Evolutionary conservation across 345 rosid genomes (phyloP).

Genomic region (Brassica incana): DNA sequence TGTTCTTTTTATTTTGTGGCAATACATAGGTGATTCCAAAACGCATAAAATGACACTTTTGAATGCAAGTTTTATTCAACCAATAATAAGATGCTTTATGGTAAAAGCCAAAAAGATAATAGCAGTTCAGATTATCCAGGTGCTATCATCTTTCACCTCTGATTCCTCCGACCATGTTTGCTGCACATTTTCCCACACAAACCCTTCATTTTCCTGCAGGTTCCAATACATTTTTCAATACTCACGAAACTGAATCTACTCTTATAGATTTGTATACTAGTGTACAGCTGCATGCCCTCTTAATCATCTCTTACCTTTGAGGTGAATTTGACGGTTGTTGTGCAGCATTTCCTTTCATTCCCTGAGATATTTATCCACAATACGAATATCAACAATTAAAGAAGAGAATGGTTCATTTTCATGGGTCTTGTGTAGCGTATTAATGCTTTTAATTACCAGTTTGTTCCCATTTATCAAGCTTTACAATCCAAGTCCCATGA

Average conservation of each 20-base stretch:
- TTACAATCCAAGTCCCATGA: conserved; percentile 64
- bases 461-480: conserved; percentile 75
- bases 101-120: not conserved
- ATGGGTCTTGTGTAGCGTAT: not conserved
- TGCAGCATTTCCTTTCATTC: conserved; percentile 56
- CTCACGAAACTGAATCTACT: conserved; percentile 8
- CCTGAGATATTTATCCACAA: conserved; percentile 45
- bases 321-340: conserved; percentile 51
- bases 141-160: conserved; percentile 44
- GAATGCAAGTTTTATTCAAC: conserved; percentile 13
- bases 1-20: not conserved
- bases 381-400: not conserved
- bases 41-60: not conserved
- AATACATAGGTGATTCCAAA: not conserved
- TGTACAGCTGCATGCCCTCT: not conserved
- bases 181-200: conserved; percentile 55
- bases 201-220: conserved; percentile 46
- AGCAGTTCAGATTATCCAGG: conserved; percentile 42
- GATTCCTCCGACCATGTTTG: conserved; percentile 70
- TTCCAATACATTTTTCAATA: conserved; percentile 6
- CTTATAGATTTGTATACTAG: not conserved
- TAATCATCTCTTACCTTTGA: conserved; percentile 49
- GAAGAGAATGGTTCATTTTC: not conserved
- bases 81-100: not conserved
- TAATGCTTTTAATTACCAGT: conserved; percentile 48